A percentile compares a stretch with the other conserved stretches of the same genome.
Conservation (phyloP, 2,329 filamentous ascomycete genomes). For the Didymosphaeria variabile region DNA sequence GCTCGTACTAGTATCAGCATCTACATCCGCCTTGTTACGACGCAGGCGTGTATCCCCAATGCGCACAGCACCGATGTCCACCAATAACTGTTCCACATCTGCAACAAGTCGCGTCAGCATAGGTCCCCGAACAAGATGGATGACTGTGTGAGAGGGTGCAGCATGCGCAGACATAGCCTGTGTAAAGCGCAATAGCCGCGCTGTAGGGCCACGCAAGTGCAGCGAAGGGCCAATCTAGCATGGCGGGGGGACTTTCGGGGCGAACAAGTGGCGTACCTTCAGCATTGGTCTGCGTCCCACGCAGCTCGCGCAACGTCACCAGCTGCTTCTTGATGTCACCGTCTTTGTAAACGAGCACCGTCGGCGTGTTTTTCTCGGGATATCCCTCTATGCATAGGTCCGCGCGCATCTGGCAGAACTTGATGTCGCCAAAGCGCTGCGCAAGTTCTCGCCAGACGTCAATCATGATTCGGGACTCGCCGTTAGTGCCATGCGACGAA, state of each 20-base stretch:
- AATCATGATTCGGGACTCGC: constrained; percentile 82
- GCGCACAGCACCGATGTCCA: constrained; percentile 82
- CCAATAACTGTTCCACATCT: constrained; percentile 81
- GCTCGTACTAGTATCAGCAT: constrained; percentile 61
- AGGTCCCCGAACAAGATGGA: neutral
- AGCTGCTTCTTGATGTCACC: constrained; percentile 92
- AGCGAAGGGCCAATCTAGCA: neutral
- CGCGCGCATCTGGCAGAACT: constrained; percentile 95
- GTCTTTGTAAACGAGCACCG: constrained; percentile 89
- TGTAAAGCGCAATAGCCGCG: neutral
- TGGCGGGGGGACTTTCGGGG: constrained; percentile 3
- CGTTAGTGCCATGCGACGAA: constrained; percentile 78
- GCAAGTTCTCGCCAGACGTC: constrained; percentile 89
- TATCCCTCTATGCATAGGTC: constrained; percentile 96
- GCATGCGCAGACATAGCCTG: neutral
- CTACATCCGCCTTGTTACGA: constrained; percentile 64
- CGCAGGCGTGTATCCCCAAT: constrained; percentile 80
- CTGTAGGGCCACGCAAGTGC: neutral
- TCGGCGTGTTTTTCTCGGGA: constrained; percentile 93
- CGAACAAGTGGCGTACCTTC: constrained; percentile 28
- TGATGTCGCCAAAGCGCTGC: constrained; percentile 87
- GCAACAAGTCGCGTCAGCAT: constrained; percentile 22
- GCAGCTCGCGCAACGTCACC: constrained; percentile 84
- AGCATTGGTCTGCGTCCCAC: constrained; percentile 60
- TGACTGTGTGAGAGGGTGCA: neutral